These are phyloP conservation scores for Karstenula rhodostoma DNA, from an alignment of 2,329 filamentous ascomycete species.

Conservation along the genomic window DNA sequence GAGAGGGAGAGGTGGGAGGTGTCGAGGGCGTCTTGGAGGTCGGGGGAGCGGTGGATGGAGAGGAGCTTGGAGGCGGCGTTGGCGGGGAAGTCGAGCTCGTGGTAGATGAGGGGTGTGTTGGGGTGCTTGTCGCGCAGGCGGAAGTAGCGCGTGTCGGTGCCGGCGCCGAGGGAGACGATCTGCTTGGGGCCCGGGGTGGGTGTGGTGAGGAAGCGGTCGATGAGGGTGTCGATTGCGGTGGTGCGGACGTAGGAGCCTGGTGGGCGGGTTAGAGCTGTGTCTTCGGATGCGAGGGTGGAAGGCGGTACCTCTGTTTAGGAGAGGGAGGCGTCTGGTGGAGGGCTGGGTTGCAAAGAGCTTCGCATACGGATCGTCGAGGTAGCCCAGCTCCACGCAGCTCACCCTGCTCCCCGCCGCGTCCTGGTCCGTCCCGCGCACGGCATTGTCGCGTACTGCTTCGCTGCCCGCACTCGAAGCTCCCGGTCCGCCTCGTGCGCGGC, in stretches of 20 bases:
- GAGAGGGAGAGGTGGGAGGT: slow-evolving; percentile 30
- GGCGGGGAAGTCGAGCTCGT: slow-evolving; percentile 88
- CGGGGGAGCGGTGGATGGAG: slow-evolving; percentile 45
- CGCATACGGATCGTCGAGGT: slow-evolving; percentile 84
- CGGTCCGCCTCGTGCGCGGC: slow-evolving; percentile 48
- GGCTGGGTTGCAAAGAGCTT: slow-evolving; percentile 69
- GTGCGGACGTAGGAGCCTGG: slow-evolving; percentile 93
- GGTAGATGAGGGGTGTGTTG: slow-evolving; percentile 70
- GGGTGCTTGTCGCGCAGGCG: slow-evolving; percentile 67
- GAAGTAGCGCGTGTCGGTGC: slow-evolving; percentile 90
- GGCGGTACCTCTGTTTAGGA: slow-evolving; percentile 85
- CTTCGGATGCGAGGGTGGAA: background rate
- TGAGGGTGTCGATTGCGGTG: slow-evolving; percentile 78
- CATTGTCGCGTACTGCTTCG: slow-evolving; percentile 67
- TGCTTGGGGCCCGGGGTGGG: slow-evolving; percentile 64
- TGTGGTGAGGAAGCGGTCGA: slow-evolving; percentile 72
- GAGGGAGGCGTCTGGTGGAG: slow-evolving; percentile 74
- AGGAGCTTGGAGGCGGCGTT: slow-evolving; percentile 74
- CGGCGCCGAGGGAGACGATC: slow-evolving; percentile 90
- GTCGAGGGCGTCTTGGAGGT: slow-evolving; percentile 41
- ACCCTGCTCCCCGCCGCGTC: slow-evolving; percentile 89
- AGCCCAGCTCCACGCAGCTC: slow-evolving; percentile 86
- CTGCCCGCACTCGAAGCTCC: slow-evolving; percentile 38
- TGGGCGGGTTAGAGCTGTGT: slow-evolving; percentile 6
- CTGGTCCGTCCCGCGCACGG: slow-evolving; percentile 87